phyloP scores from a whole-genome alignment of 129 eudicot species.

The Chrysanthemum makinoi region DNA sequence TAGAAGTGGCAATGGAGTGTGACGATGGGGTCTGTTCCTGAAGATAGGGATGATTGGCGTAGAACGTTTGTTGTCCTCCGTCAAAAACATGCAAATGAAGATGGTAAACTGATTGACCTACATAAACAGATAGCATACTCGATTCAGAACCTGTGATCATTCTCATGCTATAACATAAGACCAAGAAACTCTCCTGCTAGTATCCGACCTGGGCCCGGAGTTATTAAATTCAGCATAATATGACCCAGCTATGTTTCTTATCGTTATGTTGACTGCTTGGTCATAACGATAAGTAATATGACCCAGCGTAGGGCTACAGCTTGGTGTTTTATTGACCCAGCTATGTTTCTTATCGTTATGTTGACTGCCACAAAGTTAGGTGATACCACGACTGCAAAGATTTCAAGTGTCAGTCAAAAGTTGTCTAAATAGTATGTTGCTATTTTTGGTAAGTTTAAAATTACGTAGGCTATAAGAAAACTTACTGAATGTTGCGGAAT shows the following conservation, averaged over 20 bases:
- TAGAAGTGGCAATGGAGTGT: too few species aligned
- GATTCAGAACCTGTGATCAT: too few species aligned
- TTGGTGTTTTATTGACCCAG: conserved; percentile 54
- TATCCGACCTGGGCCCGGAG: conserved; percentile 50
- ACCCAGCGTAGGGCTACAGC: conserved; percentile 60
- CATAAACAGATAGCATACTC: too few species aligned
- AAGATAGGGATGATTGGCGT: too few species aligned
- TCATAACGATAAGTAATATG: too few species aligned
- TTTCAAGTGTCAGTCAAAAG: not conserved
- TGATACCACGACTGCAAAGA: conserved; percentile 46
- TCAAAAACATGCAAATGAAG: too few species aligned
- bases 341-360: conserved; percentile 65
- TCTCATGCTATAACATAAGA: conserved; percentile 41
- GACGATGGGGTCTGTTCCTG: too few species aligned
- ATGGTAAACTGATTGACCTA: too few species aligned
- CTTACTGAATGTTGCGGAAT: conserved; percentile 67
- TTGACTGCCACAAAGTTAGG: conserved; percentile 53
- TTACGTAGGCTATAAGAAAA: too few species aligned
- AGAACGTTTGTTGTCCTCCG: too few species aligned
- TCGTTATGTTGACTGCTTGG: too few species aligned
- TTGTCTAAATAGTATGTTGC: not conserved
- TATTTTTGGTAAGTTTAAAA: not conserved
- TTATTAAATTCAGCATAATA: conserved; percentile 59
- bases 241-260: too few species aligned
- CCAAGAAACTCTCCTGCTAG: conserved; percentile 52